These are phyloP conservation scores for Parathielavia appendiculata DNA, from an alignment of 495 filamentous ascomycete species.

Conservation along the genomic window DNA sequence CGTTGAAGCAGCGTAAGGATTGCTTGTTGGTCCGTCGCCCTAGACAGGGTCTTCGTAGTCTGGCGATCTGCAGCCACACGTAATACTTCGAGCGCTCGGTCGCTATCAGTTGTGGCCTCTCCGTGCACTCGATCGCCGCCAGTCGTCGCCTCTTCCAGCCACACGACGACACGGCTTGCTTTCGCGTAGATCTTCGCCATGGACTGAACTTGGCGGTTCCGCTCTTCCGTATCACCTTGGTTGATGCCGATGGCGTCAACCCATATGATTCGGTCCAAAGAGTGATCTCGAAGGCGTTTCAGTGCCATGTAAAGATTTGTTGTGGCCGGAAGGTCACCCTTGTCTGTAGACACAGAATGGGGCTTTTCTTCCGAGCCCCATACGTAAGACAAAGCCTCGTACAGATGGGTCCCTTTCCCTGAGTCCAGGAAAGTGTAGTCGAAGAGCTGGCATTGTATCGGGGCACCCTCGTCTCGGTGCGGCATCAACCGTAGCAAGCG, in stretches of 20 bases:
- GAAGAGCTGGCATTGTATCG: constrained; percentile 4
- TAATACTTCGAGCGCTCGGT: background rate
- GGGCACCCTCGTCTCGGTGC: background rate
- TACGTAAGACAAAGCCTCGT: constrained; percentile 4
- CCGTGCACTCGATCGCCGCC: no score
- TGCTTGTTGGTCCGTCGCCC: background rate
- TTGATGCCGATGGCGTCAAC: no score
- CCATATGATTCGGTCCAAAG: no score
- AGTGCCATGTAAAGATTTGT: no score
- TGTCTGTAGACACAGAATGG: background rate
- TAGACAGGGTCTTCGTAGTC: background rate
- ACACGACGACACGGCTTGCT: no score
- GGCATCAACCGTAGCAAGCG: constrained; percentile 3
- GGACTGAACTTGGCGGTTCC: no score
- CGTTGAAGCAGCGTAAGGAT: background rate
- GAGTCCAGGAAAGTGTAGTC: background rate
- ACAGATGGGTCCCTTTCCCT: background rate
- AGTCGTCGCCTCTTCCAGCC: no score
- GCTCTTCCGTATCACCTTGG: no score
- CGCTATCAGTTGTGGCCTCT: no score
- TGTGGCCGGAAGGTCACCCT: background rate
- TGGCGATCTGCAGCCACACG: background rate
- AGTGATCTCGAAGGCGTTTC: no score
- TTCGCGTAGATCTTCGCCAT: no score
- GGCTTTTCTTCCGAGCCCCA: constrained; percentile 1